Evolutionary conservation across 163 green algal species (phyloP).

Genomic region (Volvox carteri): DNA sequence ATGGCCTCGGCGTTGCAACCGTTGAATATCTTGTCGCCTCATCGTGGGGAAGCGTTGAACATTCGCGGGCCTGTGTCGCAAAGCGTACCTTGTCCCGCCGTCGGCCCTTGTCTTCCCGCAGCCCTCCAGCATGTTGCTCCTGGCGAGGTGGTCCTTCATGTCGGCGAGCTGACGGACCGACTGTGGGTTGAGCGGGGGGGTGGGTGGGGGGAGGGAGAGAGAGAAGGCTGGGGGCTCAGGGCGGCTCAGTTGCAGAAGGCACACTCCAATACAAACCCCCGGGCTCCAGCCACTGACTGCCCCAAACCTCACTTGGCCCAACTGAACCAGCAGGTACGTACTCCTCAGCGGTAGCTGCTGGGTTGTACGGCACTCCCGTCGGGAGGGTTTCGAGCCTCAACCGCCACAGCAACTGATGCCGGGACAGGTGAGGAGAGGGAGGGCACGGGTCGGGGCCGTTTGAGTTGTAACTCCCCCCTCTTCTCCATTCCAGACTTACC

Average conservation of each 20-base stretch:
- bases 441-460: too few relatives aligned
- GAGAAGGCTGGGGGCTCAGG: not conserved
- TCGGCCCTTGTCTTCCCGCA: too few relatives aligned
- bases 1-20: too few relatives aligned
- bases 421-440: constrained; percentile 27
- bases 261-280: too few relatives aligned
- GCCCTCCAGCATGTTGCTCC: not conserved
- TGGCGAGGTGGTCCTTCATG: constrained; percentile 35
- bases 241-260: too few relatives aligned
- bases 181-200: constrained; percentile 5
- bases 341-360: constrained; percentile 19
- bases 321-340: constrained; percentile 42
- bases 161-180: constrained; percentile 29
- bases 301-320: too few relatives aligned
- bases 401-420: not conserved
- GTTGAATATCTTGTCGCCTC: too few relatives aligned
- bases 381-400: constrained; percentile 2
- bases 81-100: too few relatives aligned
- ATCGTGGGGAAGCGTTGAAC: too few relatives aligned
- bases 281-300: not conserved
- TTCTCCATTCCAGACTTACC: too few relatives aligned
- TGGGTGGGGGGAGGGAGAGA: not conserved
- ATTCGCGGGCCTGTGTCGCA: too few relatives aligned
- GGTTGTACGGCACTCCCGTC: not conserved
- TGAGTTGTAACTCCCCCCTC: too few relatives aligned